These are phyloP conservation scores for Galerina sulciceps DNA, from an alignment of 768 basidiomycete genomes.

Conservation along the genomic window DNA sequence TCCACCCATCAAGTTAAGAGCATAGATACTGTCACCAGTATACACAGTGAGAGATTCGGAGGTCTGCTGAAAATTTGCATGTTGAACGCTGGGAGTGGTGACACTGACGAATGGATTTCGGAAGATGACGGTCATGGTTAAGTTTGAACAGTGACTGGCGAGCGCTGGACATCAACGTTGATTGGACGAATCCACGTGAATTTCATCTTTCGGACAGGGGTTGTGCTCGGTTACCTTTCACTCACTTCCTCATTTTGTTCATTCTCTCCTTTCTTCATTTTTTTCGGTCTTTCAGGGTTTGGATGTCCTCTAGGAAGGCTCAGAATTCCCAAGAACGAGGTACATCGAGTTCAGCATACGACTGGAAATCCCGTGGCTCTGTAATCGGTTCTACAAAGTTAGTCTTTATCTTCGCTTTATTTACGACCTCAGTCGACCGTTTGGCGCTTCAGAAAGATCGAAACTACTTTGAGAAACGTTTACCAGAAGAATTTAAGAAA, in stretches of 20 bases:
- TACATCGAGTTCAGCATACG: conserved; percentile 17
- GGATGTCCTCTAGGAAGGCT: conserved; percentile 25
- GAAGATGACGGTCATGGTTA: neutral
- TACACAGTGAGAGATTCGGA: neutral
- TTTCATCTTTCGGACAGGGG: conserved; percentile 34
- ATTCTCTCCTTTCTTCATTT: conserved; percentile 11
- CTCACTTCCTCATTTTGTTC: neutral
- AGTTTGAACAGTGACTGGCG: neutral
- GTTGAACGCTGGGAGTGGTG: neutral
- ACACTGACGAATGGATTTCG: neutral
- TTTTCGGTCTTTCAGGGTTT: conserved; percentile 9
- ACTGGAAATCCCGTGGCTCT: conserved; percentile 11
- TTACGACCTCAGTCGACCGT: neutral
- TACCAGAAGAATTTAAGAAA: conserved; percentile 52
- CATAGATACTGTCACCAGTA: neutral
- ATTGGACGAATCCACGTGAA: conserved; percentile 34
- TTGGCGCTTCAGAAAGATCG: conserved; percentile 42
- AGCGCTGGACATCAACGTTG: neutral
- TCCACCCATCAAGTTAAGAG: no score
- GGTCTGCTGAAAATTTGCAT: neutral
- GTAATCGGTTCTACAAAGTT: conserved; percentile 28
- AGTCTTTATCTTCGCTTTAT: conserved; percentile 4
- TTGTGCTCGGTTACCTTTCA: conserved; percentile 13
- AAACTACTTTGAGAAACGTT: conserved; percentile 48
- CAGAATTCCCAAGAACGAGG: conserved; percentile 19